These are phyloP conservation scores for Yarrowia phangngaensis DNA, from an alignment of 805 yeast species.

Conservation along the genomic window DNA sequence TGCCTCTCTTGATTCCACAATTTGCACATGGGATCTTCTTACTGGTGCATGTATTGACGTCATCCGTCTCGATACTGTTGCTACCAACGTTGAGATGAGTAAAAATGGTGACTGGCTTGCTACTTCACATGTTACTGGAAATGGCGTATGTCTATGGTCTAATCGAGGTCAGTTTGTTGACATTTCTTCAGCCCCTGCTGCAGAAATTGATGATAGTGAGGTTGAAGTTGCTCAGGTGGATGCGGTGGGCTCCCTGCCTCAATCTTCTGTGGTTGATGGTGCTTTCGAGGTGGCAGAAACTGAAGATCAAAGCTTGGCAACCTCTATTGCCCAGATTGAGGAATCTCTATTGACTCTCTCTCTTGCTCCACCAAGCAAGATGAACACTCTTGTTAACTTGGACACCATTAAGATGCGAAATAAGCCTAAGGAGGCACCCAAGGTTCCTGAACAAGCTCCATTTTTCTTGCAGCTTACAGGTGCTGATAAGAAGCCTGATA, in stretches of 20 bases:
- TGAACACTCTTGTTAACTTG: slow-evolving; percentile 71
- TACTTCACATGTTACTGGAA: slow-evolving; percentile 84
- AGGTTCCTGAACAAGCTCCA: slow-evolving; percentile 73
- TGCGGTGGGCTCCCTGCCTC: slow-evolving; percentile 13
- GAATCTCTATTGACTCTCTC: slow-evolving; percentile 67
- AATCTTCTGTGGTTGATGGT: slow-evolving; percentile 42
- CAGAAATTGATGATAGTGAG: slow-evolving; percentile 61
- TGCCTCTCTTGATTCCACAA: slow-evolving; percentile 75
- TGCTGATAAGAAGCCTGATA: slow-evolving; percentile 38
- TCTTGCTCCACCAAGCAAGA: slow-evolving; percentile 69
- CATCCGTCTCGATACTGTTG: slow-evolving; percentile 69
- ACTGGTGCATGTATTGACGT: slow-evolving; percentile 97
- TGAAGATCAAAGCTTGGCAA: slow-evolving; percentile 38
- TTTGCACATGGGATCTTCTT: slow-evolving; percentile 96
- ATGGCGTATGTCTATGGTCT: slow-evolving; percentile 91
- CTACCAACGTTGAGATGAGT: slow-evolving; percentile 73
- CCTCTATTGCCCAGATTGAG: slow-evolving; percentile 57
- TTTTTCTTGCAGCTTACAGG: slow-evolving; percentile 75
- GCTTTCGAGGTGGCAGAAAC: slow-evolving; percentile 52
- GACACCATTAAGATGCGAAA: slow-evolving; percentile 82
- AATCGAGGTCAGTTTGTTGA: slow-evolving; percentile 82
- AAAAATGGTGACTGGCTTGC: slow-evolving; percentile 88
- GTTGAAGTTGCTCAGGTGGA: slow-evolving; percentile 44
- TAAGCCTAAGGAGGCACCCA: slow-evolving; percentile 85
- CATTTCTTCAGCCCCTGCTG: slow-evolving; percentile 64